Evolutionary conservation across 345 rosid species (phyloP).

Genomic region (Camelina sativa): DNA sequence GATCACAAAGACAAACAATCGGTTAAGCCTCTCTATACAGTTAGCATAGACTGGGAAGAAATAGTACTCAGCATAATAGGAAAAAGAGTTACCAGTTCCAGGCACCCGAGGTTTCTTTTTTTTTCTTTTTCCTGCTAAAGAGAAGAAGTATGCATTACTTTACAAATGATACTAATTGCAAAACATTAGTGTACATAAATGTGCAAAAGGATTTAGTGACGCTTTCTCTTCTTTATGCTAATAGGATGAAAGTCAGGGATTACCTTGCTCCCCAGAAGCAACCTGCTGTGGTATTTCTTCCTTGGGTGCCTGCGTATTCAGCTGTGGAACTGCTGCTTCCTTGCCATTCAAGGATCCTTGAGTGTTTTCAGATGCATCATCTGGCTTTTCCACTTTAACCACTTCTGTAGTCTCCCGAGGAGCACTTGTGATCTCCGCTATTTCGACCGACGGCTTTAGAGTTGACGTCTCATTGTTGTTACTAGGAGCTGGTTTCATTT

Average conservation of each 20-base stretch:
- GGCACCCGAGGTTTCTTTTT: constrained; percentile 75
- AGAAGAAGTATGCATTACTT: constrained; percentile 22
- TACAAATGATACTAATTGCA: not conserved
- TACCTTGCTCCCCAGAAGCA: constrained; percentile 75
- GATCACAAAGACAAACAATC: constrained; percentile 30
- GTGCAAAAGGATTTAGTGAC: not conserved
- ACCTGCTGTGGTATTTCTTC: constrained; percentile 79
- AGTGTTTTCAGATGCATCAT: constrained; percentile 66
- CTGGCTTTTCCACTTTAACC: constrained; percentile 49
- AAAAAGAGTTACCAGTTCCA: constrained; percentile 32
- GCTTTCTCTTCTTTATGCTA: not conserved
- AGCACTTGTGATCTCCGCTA: constrained; percentile 52
- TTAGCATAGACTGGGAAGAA: constrained; percentile 3
- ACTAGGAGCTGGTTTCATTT: constrained; percentile 69
- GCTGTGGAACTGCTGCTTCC: constrained; percentile 67
- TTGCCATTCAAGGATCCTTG: constrained; percentile 68
- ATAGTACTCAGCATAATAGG: constrained; percentile 6
- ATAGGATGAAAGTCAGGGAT: constrained; percentile 6
- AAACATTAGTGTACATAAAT: not conserved
- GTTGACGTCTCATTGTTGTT: constrained; percentile 50
- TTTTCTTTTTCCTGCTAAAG: constrained; percentile 69
- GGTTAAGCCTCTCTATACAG: constrained; percentile 24
- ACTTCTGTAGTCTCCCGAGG: constrained; percentile 52
- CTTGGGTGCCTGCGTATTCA: constrained; percentile 59
- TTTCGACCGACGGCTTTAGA: constrained; percentile 47